Evolutionary conservation across 1,284 basidiomycete species (phyloP), one percentile per base, ranked within the genome.

Genomic region (Heliocybe sulcata): DNA sequence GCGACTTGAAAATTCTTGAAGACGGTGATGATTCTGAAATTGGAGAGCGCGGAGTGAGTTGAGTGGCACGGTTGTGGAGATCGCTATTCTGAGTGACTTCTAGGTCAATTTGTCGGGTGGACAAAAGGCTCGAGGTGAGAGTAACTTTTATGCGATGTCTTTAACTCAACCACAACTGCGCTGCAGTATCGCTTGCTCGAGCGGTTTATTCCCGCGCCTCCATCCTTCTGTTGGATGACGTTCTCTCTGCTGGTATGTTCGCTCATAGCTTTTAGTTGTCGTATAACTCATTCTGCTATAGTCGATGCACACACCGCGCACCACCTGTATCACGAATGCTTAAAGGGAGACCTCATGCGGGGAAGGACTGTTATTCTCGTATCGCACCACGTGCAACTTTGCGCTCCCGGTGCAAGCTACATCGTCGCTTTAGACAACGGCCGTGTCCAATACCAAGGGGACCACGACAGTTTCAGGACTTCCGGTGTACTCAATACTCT

Each of bases 1-100:
- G 27, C 45, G 53, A 54, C 31, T 25, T 54, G n/a, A 35, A 26
- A 23, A 54, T 54, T 9, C 53, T 54, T 25, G 95, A 98, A 69
- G 94, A 97, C 65, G 93, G 94, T 2, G 95, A 98, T 63, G 83
- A 92, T 65, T 91, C 94, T 0, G 91, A 95, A 67, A 93, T 94
- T 56, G 92, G 92, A 25, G 92, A 94, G 72, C 85, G 87, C 50
- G 88, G 88, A 27, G 86, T 87, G 67, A 52, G 77, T 66, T 6
- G 26, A 33, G 53, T 19, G 23, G 25, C 59, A 67, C 67, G 45
- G 67, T 64, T 54, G 66, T 70, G 26, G 12, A 3, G n/a, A 23
- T 33, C 14, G 25, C n/a, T 42, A 16, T 25, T 33, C 25, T 12
- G 50, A 48, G 10, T 45, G 25, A 14, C 22, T 26, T 33, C 1